Evolutionary conservation across 805 yeast species (phyloP).

Genomic region (Ogataea nakhonphanomensis): DNA sequence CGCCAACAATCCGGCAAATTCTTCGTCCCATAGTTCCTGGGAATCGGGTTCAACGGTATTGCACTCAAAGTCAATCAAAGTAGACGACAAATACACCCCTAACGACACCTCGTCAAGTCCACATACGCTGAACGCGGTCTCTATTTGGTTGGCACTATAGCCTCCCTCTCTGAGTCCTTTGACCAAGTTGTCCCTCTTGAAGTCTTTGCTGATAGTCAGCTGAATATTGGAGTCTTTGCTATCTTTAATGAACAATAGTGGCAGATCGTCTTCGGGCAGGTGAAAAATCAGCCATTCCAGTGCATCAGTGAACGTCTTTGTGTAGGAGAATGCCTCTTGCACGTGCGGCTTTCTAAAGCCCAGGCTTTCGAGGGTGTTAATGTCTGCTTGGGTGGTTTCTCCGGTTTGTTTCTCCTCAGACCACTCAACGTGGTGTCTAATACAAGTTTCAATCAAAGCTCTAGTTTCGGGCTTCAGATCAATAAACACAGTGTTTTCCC

Average conservation of each 20-base stretch:
- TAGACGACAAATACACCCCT: conserved; percentile 46
- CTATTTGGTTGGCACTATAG: conserved; percentile 60
- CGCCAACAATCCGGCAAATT: conserved; percentile 61
- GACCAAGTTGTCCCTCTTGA: conserved; percentile 54
- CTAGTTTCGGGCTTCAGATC: conserved; percentile 66
- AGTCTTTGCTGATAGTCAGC: conserved; percentile 50
- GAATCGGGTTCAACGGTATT: conserved; percentile 15
- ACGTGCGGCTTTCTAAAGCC: conserved; percentile 74
- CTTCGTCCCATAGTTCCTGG: conserved; percentile 65
- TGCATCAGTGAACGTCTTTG: conserved; percentile 46
- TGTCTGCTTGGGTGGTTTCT: conserved; percentile 10
- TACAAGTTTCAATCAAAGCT: conserved; percentile 55
- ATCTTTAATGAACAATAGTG: conserved; percentile 55
- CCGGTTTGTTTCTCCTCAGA: conserved; percentile 25
- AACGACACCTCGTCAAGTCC: conserved; percentile 48
- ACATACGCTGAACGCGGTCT: conserved; percentile 41
- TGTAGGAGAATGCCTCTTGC: conserved; percentile 64
- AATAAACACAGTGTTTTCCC: conserved; percentile 69
- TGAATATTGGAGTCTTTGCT: conserved; percentile 55
- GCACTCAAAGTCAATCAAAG: conserved; percentile 25
- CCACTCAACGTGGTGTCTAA: conserved; percentile 60
- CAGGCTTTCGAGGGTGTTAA: conserved; percentile 31
- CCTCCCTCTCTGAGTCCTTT: conserved; percentile 65
- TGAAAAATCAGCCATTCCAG: conserved; percentile 81
- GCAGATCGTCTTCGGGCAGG: conserved; percentile 92